Evolutionary conservation across 2,329 filamentous ascomycete species (phyloP).

Genomic region (Metarhizium robertsii): DNA sequence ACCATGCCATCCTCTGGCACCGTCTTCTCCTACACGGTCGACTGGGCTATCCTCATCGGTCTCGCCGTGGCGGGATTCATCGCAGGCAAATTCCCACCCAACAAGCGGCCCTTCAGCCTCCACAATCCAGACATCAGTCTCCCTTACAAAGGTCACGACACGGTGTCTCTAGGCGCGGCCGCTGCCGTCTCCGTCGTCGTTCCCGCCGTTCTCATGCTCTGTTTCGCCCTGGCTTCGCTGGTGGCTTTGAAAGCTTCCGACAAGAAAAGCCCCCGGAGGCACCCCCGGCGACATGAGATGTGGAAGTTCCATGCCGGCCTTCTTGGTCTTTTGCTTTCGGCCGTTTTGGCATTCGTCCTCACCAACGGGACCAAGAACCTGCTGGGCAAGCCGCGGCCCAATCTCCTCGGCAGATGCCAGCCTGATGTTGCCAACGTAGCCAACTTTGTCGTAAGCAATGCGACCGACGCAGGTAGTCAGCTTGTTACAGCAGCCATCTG

Average conservation of each 20-base stretch:
- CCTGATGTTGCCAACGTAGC: constrained; percentile 52
- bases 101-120: constrained; percentile 52
- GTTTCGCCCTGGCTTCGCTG: neutral
- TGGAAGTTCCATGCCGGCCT: constrained; percentile 74
- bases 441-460: constrained; percentile 47
- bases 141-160: constrained; percentile 52
- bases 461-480: constrained; percentile 44
- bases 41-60: constrained; percentile 32
- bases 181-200: constrained; percentile 44
- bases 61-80: constrained; percentile 41
- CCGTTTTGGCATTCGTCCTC: constrained; percentile 58
- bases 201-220: neutral
- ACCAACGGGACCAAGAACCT: constrained; percentile 66
- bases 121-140: constrained; percentile 58
- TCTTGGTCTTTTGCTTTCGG: constrained; percentile 61
- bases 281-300: constrained; percentile 61
- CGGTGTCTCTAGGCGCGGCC: constrained; percentile 43
- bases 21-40: constrained; percentile 52
- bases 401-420: constrained; percentile 63
- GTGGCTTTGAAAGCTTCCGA: neutral
- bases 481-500: constrained; percentile 65
- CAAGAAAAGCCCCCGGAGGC: constrained; percentile 20
- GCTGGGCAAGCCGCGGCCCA: constrained; percentile 54
- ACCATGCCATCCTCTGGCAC: neutral
- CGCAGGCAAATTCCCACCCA: constrained; percentile 43